Base-by-base conservation (phyloP, 1,284 basidiomycete species). In the Marasmius fiardii region DNA sequence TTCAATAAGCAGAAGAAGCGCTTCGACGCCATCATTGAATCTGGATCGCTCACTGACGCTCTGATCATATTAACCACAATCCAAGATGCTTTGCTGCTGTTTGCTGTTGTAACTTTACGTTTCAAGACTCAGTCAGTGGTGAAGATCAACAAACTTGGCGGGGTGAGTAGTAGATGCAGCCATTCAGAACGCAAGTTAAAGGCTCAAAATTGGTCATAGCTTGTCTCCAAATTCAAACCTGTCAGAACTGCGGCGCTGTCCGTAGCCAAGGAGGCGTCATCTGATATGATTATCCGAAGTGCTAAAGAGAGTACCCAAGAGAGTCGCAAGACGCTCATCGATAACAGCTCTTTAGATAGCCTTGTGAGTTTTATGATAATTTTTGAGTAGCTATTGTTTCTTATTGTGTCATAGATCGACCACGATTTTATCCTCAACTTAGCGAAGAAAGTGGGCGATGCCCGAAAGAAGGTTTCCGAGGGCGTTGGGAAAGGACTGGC, bases 61-160 rank as follows among this genome's bases (percentile, higher is more conserved):
- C 73, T 93, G 18, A 90, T 93, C 61, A 71, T 88, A 14, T 86
- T 84, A 2, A 81, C 82, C 12, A 68, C 92, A 47, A 79, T 81
- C 0, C 90, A 93, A 67, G 92, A 93, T 74, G 90, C 86, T 4
- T 81, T 88, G 61, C 73, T 90, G 51, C 68, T 92, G 10, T 78
- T 92, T 56, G 69, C 74, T 12, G 72, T 86, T 26, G 86, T 85
- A 65, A 86, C 85, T 0, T 62, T 80, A 49, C 81, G 90, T 10
- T 92, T 91, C 76, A 90, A 88, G 65, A 70, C 80, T 11, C 68
- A 81, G 5, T 78, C 85, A 1, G 74, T 88, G 28, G 79, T 88
- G 45, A 92, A 90, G 65, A 74, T 81, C 49, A 79, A 92, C 68
- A 92, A 86, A 67, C 79, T 90, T 44, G 83, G 86, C 39, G 74